These are phyloP conservation scores for Sclerotinia sclerotiorum DNA, from an alignment of 2,329 filamentous ascomycete genomes.

Conservation along the genomic window DNA sequence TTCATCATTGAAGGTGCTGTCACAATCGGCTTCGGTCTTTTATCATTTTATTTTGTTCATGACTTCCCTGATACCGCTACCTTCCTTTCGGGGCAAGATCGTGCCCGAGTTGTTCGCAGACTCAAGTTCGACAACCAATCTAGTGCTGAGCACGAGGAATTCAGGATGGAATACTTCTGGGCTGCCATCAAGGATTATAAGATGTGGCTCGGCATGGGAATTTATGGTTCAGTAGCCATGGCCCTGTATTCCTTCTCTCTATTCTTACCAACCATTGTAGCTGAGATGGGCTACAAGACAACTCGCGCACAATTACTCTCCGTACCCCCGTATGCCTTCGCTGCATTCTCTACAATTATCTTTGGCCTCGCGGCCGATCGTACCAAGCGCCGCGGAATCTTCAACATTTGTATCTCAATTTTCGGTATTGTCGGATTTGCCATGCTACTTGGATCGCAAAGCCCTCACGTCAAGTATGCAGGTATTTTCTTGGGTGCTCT, in stretches of 20 bases:
- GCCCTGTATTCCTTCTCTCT: constrained; percentile 74
- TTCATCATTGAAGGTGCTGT: constrained; percentile 55
- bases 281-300: constrained; percentile 53
- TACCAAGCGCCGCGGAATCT: constrained; percentile 70
- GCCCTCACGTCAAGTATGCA: constrained; percentile 71
- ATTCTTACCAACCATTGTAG: constrained; percentile 78
- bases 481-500: constrained; percentile 80
- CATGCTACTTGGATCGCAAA: constrained; percentile 68
- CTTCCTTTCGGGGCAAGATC: constrained; percentile 70
- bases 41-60: constrained; percentile 30
- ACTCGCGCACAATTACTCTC: constrained; percentile 69
- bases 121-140: constrained; percentile 72
- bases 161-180: constrained; percentile 71
- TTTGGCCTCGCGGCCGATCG: constrained; percentile 77
- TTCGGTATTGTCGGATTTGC: constrained; percentile 77
- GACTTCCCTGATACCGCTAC: constrained; percentile 52
- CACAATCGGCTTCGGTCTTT: constrained; percentile 44
- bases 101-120: constrained; percentile 67
- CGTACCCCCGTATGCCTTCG: constrained; percentile 73
- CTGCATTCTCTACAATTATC: constrained; percentile 65
- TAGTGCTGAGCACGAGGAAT: constrained; percentile 71
- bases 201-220: constrained; percentile 73
- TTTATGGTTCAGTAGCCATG: too few relatives aligned
- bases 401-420: constrained; percentile 71
- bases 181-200: constrained; percentile 81